Base-by-base conservation (phyloP, 495 filamentous ascomycete genomes). In the Lophiostoma macrostomum region DNA sequence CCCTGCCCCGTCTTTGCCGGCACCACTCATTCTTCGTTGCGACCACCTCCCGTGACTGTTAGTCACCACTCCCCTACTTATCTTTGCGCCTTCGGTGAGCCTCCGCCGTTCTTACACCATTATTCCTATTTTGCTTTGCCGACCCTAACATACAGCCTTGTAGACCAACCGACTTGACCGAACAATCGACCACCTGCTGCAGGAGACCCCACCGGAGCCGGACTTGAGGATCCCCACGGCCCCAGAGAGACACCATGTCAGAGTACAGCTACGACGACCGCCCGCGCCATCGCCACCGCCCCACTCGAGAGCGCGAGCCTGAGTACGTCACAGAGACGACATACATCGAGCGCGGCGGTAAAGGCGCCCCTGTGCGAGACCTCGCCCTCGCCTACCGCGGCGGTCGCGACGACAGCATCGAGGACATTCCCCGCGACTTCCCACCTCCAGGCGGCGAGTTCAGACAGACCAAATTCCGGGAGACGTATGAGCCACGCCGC, bases 401-500 rank as follows among this genome's bases (percentile, higher is more conserved):
- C 22, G 44, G 50, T 5, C 69, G 63, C 46, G 70, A 73, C 13
- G 70, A 73, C 60, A 70, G 67, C 53, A 60, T 71, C 51, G 70
- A 73, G 44, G 70, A 73, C 50, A 71, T 73, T 37, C 60, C 66
- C 16, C 64, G 70, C 46, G 68, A 71, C 48, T 73, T 73, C 57
- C 70, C 70, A 28, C 70, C 70, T 2, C 68, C 70, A n/a, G 63
- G 64, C 30, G 65, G 44, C 29, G 56, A 61, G 38, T 60, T 56
- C 27, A 39, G 64, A 23, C 57, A 63, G 28, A 54, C 64, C 25
- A 53, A 44, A 30, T 61, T 62, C 16, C 61, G 68, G 29, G 61
- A 69, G 34, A 63, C 64, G 37, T 68, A 68, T 37, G 48, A 56
- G 36, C 61, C 59, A 10, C 58, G 60, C 12, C 69, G 68, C 18